Conservation (phyloP, 1,139 yeast species). For the Maudiozyma humilis region DNA sequence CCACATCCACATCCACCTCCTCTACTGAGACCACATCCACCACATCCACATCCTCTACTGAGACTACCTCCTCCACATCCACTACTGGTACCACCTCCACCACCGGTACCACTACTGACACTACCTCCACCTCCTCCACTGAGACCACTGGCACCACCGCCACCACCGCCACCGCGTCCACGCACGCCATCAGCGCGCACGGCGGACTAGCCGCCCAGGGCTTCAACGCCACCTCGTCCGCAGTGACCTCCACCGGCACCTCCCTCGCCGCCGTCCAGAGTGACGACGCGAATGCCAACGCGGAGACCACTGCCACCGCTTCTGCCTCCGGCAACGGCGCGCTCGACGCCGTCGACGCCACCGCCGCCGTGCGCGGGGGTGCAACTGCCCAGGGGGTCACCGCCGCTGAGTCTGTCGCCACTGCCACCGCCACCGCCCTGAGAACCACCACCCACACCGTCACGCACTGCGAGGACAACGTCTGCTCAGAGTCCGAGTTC, state of each 20-base stretch:
- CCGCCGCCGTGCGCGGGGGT: neutral
- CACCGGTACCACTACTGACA: neutral
- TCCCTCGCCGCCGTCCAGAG: neutral
- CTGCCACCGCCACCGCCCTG: neutral
- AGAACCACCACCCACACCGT: slow-evolving; percentile 3
- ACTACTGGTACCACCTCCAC: neutral
- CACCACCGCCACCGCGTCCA: neutral
- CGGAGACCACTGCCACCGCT: neutral
- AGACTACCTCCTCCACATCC: neutral
- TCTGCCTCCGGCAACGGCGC: neutral
- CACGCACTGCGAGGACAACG: slow-evolving; percentile 4
- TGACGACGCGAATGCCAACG: neutral
- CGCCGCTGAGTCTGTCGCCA: neutral
- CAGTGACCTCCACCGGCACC: neutral
- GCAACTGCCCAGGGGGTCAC: neutral
- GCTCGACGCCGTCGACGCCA: neutral
- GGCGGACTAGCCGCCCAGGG: neutral
- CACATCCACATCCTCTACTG: neutral
- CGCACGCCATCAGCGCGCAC: neutral
- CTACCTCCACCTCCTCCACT: slow-evolving; percentile 1
- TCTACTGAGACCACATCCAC: neutral
- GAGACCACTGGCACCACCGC: neutral
- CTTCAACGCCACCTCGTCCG: neutral
- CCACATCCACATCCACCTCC: neutral
- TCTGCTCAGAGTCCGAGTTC: slow-evolving; percentile 1